phyloP scores from a whole-genome alignment of 345 rosid genomes.

The Rubroshorea leprosula region DNA sequence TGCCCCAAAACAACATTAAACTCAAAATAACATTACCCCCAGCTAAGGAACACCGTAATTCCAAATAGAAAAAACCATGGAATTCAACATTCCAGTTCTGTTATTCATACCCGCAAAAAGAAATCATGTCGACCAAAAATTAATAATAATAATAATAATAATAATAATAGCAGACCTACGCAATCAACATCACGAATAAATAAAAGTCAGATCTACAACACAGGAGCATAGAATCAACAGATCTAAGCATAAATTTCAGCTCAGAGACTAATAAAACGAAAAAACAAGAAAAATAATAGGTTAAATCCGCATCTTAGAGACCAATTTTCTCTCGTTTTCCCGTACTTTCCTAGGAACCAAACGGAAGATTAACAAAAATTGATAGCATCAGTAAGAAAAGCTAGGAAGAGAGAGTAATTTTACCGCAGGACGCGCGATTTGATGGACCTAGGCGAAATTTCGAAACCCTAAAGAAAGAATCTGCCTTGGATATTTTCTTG shows the following conservation, averaged over 20 bases:
- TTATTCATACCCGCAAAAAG: not conserved
- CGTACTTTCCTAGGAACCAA: not conserved
- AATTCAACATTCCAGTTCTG: not conserved
- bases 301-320: not conserved
- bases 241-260: constrained; percentile 9
- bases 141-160: not conserved
- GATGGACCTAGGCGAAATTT: not conserved
- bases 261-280: not conserved
- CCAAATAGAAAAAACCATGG: not conserved
- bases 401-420: not conserved
- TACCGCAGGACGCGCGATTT: constrained; percentile 13
- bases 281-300: not conserved
- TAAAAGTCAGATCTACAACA: constrained; percentile 9
- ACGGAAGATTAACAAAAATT: not conserved
- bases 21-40: not conserved
- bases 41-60: not conserved
- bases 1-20: not conserved
- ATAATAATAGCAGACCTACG: not conserved
- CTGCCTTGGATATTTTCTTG: constrained; percentile 5
- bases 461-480: constrained; percentile 15
- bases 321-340: not conserved
- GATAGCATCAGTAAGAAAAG: not conserved
- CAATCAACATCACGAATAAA: not conserved
- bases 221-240: not conserved
- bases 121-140: not conserved